Percentiles rank a stretch among this genome's conserved stretches.
Evolutionary conservation across 2,329 filamentous ascomycete genomes (phyloP).

Genomic region (Xylaria hypoxylon): DNA sequence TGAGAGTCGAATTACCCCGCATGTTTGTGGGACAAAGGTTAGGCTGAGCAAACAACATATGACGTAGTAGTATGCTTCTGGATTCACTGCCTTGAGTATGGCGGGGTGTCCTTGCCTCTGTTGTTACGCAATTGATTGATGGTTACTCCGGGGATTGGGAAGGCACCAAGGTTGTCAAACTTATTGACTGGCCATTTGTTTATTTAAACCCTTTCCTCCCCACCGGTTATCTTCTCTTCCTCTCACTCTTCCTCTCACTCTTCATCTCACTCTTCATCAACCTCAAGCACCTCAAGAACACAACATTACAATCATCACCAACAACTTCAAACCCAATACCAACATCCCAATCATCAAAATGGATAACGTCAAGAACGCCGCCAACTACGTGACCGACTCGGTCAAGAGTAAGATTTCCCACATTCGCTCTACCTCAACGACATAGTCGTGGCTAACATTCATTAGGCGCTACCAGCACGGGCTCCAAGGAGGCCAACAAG

Average conservation of each 20-base stretch:
- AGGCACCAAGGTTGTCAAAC: constrained; percentile 10
- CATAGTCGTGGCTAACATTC: constrained; percentile 20
- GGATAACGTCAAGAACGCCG: constrained; percentile 69
- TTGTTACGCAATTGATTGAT: constrained; percentile 6
- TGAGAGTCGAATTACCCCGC: background rate
- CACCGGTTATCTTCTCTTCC: constrained; percentile 15
- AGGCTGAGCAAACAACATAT: constrained; percentile 22
- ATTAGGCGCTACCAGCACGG: constrained; percentile 58
- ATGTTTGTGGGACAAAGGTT: constrained; percentile 14
- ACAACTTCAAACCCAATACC: constrained; percentile 16
- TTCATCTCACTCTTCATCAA: constrained; percentile 3
- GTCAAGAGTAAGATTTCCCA: constrained; percentile 61
- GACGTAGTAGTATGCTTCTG: constrained; percentile 31
- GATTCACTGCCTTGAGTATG: constrained; percentile 3
- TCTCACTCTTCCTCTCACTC: background rate
- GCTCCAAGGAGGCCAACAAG: constrained; percentile 78
- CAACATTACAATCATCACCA: constrained; percentile 36
- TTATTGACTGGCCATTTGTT: constrained; percentile 6
- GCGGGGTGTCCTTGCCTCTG: constrained; percentile 12
- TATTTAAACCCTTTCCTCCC: constrained; percentile 45
- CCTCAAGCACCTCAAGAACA: constrained; percentile 9
- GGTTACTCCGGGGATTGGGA: too few species aligned
- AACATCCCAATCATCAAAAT: constrained; percentile 53
- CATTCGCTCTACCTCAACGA: background rate
- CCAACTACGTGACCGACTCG: constrained; percentile 76